These are phyloP conservation scores for Favolaschia claudopus DNA, from an alignment of 768 basidiomycete genomes.

Conservation along the genomic window DNA sequence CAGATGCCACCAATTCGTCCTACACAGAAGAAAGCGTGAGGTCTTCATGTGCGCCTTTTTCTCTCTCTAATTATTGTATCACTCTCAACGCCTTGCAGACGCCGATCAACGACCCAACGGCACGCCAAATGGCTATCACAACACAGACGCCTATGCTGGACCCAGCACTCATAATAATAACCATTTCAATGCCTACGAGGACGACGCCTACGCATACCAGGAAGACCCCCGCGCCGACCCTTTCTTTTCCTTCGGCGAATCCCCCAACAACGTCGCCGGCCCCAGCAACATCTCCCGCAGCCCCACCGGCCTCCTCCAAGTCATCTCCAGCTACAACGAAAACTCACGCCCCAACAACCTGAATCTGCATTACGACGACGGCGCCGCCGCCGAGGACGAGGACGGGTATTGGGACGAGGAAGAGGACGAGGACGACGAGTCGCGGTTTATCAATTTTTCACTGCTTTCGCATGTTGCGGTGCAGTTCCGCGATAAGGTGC, in stretches of 20 bases:
- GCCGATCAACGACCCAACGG: slow-evolving; percentile 1
- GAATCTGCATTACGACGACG: slow-evolving; percentile 54
- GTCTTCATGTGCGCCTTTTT: not conserved
- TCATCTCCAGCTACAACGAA: slow-evolving; percentile 40
- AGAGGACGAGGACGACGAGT: slow-evolving; percentile 71
- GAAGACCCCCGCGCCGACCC: slow-evolving; percentile 22
- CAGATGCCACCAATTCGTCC: too few relatives aligned
- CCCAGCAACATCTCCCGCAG: slow-evolving; percentile 29
- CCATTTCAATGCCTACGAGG: not conserved
- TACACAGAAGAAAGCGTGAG: too few relatives aligned
- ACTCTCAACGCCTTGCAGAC: too few relatives aligned
- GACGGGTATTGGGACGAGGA: slow-evolving; percentile 62
- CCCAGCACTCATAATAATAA: not conserved
- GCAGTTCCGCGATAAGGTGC: slow-evolving; percentile 89
- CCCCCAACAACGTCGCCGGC: slow-evolving; percentile 21
- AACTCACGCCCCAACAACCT: slow-evolving; percentile 41
- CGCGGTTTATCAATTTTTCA: slow-evolving; percentile 87
- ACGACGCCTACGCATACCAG: slow-evolving; percentile 11
- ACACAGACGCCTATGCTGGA: not conserved
- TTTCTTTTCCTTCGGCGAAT: slow-evolving; percentile 27
- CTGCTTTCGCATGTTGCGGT: slow-evolving; percentile 90
- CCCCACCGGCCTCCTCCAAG: slow-evolving; percentile 36
- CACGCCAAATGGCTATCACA: not conserved
- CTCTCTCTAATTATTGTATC: too few relatives aligned
- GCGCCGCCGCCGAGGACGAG: slow-evolving; percentile 56